Base-by-base conservation (phyloP, 192 early-diverging fungal species). In the Coemansia sp. region DNA sequence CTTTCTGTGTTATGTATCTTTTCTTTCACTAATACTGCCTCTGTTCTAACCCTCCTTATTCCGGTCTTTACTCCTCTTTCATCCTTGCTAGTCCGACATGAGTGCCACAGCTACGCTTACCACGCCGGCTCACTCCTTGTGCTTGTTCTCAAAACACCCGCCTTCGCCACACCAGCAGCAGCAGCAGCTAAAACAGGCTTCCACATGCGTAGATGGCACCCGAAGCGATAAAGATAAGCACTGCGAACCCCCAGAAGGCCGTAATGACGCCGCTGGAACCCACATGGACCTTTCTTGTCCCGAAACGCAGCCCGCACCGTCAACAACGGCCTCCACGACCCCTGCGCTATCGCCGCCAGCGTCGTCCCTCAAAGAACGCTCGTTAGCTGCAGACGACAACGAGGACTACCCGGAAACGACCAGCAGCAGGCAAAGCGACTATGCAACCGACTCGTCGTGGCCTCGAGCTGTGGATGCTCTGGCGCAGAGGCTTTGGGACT, bases 401-500 rank as follows among this genome's bases (percentile, higher is more conserved):
- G 49, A 22, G 6, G 49, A 22, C 22, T 19, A 25, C 49, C 49
- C 49, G 13, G 23, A 52, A 9, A 10, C 49, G 8, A 0, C 49
- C 23, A 52, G 59, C 50, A 61, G 34, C 22, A 3, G 35, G 15
- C 55, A 42, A 59, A 38, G 33, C 23, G 29, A 22, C 38, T 35
- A 20, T 20, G 45, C 53, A 9, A 52, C 56, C 41, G 69, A 71
- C 22, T 60, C 55, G 34, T 57, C 69, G 38, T 73, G 70, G 70
- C 70, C 70, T 6, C 49, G 29, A 11, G 74, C 74, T 1, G 74
- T 75, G 10, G 74, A 70, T 32, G 61, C 64, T n/a, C 56, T 69
- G 3, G 67, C 63, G 22, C 74, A 67, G 68, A 58, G 63, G 45
- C 67, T 74, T 20, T 74, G 67, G 73, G 67, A 66, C n/a, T 69